Percentiles rank a stretch among this genome's conserved stretches.
These are phyloP conservation scores for Pseudocercospora fuligena DNA, from an alignment of 2,329 filamentous ascomycete species.

Conservation along the genomic window DNA sequence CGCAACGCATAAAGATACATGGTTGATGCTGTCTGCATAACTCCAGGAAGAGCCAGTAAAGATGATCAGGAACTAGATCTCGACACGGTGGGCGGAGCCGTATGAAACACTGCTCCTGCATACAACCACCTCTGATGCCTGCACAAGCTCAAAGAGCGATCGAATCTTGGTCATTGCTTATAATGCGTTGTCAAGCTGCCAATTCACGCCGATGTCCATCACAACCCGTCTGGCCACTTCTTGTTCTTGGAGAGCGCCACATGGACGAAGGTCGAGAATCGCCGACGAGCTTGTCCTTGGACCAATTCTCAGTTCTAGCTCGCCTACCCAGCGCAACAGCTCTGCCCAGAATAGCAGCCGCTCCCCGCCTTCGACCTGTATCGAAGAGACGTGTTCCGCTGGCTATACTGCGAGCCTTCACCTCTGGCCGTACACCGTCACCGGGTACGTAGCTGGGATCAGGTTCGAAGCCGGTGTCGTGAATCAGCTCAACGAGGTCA, in stretches of 20 bases:
- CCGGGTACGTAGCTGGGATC: not conserved
- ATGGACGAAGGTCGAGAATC: conserved; percentile 18
- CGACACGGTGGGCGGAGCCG: not conserved
- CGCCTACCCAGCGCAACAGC: conserved; percentile 17
- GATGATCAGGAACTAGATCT: not conserved
- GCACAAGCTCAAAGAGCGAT: not conserved
- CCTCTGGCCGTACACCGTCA: not conserved
- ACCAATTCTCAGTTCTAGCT: conserved; percentile 22
- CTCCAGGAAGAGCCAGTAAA: not conserved
- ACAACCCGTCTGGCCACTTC: not conserved
- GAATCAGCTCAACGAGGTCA: conserved; percentile 20
- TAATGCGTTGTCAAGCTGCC: not conserved
- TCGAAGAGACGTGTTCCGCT: conserved; percentile 4
- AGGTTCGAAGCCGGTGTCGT: conserved; percentile 21
- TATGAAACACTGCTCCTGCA: not conserved
- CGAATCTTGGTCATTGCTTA: not conserved
- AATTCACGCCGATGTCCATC: not conserved
- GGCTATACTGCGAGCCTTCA: conserved; percentile 12
- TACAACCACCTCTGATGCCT: not conserved
- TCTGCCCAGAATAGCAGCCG: conserved; percentile 8
- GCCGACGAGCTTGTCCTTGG: conserved; percentile 11
- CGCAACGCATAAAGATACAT: not conserved
- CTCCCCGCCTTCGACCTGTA: not conserved
- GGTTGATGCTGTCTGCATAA: not conserved
- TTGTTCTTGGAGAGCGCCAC: conserved; percentile 4